Base-by-base conservation (phyloP, 257 asterid genomes). In the Scutellaria baicalensis region DNA sequence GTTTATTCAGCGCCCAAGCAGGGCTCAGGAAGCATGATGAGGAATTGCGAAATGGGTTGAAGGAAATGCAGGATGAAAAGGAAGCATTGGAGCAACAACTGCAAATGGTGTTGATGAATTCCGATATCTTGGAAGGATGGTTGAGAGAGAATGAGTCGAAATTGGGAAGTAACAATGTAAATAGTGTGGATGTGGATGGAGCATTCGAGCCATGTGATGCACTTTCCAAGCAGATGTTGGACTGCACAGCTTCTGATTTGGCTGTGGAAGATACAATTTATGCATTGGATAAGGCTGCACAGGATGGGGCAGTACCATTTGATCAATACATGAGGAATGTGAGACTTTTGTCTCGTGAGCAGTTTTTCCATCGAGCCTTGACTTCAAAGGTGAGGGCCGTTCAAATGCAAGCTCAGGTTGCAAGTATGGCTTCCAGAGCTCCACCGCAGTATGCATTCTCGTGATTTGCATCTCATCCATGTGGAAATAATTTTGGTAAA, bases 341-440 rank as follows among this genome's bases (percentile, higher is more conserved):
- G 75, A 87, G 99, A 79, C 77, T 84, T 72, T 67, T 93, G 78
- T 82, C 97, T 0, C 78, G 99, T 0, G 92, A 89, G 71, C 99
- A 91, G 76, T 93, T 91, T 64, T 85, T 91, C 70, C 96, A 93
- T 45, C 86, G 98, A 0, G 98, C 96, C 10, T 91, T 88, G 0
- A 82, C 88, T 50, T 87, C 95, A 0, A 93, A 93, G 64, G 93
- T 89, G n/a, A 87, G 96, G 73, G 91, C 95, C 65, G 84, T 85
- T 40, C 99, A 89, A 80, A 85, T 91, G 97, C 97, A 91, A 78
- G 95, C 94, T 57, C 96, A 89, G 82, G 95, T 93, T 71, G 84
- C 94, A 35, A 83, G 79, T 66, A 93, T 91, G 97, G 96, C 97
- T 78, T 77, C 97, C 2, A 86, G 94, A 82, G 73, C 79, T 7